Evolutionary conservation across 768 basidiomycete species (phyloP).

Genomic region (Leccinum uliginosum): DNA sequence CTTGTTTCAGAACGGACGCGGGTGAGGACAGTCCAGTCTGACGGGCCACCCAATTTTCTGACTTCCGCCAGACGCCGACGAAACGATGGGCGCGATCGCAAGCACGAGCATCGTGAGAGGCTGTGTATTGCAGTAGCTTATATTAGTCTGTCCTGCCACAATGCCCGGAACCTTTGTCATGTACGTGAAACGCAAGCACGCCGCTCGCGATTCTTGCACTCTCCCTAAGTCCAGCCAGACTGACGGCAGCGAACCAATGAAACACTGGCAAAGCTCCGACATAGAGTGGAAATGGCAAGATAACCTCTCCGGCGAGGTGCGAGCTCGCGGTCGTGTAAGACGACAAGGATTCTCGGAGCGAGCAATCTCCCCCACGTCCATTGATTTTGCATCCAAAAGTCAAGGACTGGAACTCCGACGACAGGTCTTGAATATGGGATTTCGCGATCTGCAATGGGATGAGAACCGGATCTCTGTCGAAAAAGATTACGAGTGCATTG

Average conservation of each 20-base stretch:
- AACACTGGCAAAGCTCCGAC: constrained; percentile 55
- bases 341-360: too few species aligned
- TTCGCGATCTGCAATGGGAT: too few species aligned
- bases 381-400: too few species aligned
- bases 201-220: constrained; percentile 56
- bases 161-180: constrained; percentile 13
- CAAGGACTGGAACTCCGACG: too few species aligned
- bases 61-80: constrained; percentile 51
- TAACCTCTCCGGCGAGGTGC: constrained; percentile 62
- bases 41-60: constrained; percentile 50
- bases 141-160: background rate
- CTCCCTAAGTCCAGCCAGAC: constrained; percentile 57
- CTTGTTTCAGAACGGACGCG: constrained; percentile 36
- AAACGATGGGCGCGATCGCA: constrained; percentile 43
- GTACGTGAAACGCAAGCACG: constrained; percentile 59
- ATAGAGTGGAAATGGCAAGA: constrained; percentile 52
- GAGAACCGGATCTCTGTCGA: too few species aligned
- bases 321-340: constrained; percentile 50
- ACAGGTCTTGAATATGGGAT: too few species aligned
- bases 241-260: constrained; percentile 47
- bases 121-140: constrained; percentile 27
- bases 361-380: too few species aligned
- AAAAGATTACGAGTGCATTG: too few species aligned
- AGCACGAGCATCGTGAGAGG: constrained; percentile 52
- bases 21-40: constrained; percentile 28